A percentile compares a stretch with the other conserved stretches of the same genome.
Evolutionary conservation across 768 basidiomycete genomes (phyloP).

Genomic region (Piloderma croceum): DNA sequence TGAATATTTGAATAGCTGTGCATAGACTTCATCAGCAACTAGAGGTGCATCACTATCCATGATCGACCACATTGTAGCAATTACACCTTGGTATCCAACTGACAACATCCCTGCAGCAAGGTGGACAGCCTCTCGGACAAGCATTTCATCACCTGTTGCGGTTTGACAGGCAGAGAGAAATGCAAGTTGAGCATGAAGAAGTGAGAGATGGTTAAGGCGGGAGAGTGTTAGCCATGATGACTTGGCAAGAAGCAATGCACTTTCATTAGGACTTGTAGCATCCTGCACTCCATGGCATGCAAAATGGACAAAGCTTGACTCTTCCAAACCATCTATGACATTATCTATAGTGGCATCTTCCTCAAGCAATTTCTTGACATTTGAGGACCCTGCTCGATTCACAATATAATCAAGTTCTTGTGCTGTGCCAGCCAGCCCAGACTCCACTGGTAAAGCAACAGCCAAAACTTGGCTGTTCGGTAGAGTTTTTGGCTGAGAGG

Average conservation of each 20-base stretch:
- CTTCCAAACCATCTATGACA: conserved; percentile 12
- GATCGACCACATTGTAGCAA: conserved; percentile 31
- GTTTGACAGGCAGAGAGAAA: conserved; percentile 32
- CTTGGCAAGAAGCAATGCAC: conserved; percentile 18
- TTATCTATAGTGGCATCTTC: conserved; percentile 8
- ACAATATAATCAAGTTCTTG: no score
- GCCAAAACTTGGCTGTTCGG: no score
- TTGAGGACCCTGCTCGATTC: no score
- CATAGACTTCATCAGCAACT: conserved; percentile 20
- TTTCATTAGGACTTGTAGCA: conserved; percentile 17
- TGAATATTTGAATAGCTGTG: conserved; percentile 14
- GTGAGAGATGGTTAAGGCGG: conserved; percentile 16
- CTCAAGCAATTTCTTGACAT: no score
- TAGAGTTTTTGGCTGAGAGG: no score
- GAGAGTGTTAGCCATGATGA: conserved; percentile 18
- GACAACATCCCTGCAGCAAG: conserved; percentile 28
- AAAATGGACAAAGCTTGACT: conserved; percentile 29
- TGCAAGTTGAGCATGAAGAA: conserved; percentile 20
- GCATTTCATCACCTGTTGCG: conserved; percentile 13
- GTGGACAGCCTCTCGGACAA: conserved; percentile 24
- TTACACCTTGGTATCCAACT: conserved; percentile 23
- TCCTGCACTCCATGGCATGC: conserved; percentile 36
- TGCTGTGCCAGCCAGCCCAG: no score
- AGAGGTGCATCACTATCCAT: conserved; percentile 20
- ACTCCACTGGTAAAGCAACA: no score